A percentile compares a stretch with the other conserved stretches of the same genome.
These are phyloP conservation scores for Talaromyces sp. DNA, from an alignment of 2,329 filamentous ascomycete genomes.

Conservation along the genomic window DNA sequence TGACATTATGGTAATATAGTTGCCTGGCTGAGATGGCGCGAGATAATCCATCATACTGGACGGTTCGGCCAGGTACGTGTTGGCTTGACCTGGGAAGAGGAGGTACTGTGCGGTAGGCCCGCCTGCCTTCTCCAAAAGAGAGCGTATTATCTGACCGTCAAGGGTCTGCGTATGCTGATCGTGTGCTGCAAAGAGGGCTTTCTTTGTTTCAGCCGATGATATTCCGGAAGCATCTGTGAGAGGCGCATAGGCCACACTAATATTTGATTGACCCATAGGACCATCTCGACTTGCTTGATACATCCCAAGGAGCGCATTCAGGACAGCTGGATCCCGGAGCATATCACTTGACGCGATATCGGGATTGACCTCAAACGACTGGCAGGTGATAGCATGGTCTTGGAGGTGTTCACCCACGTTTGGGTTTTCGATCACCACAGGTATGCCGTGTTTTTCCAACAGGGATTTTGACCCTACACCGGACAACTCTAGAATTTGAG, in stretches of 20 bases:
- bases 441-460: conserved; percentile 44
- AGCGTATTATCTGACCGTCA: neutral
- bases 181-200: neutral
- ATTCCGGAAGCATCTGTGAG: conserved; percentile 1
- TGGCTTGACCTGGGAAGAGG: conserved; percentile 17
- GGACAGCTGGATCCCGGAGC: neutral
- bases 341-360: conserved; percentile 11
- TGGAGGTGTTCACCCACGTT: conserved; percentile 52
- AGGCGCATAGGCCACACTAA: conserved; percentile 14
- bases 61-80: neutral
- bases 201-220: neutral
- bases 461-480: conserved; percentile 54
- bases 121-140: conserved; percentile 2
- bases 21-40: conserved; percentile 2
- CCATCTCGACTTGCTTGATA: conserved; percentile 7
- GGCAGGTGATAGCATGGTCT: conserved; percentile 37
- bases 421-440: conserved; percentile 43
- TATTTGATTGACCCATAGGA: conserved; percentile 6
- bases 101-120: conserved; percentile 18
- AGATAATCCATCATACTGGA: conserved; percentile 2
- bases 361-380: conserved; percentile 21
- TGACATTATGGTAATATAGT: conserved; percentile 18
- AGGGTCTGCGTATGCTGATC: conserved; percentile 17
- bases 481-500: conserved; percentile 59
- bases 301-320: neutral